phyloP scores from a whole-genome alignment of 75 land plant genomes.

The Pinus tabuliformis region DNA sequence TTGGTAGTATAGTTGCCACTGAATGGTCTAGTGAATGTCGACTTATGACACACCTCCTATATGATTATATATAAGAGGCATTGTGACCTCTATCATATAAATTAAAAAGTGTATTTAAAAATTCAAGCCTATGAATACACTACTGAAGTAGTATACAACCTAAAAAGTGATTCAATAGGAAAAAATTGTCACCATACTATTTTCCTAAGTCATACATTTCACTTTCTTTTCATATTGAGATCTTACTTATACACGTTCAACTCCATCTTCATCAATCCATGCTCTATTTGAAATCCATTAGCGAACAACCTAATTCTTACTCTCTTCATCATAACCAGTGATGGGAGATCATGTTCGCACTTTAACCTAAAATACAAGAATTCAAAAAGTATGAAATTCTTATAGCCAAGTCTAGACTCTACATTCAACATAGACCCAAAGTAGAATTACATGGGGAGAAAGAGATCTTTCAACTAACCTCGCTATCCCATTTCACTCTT shows the following conservation, averaged over 20 bases:
- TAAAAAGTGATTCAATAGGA: background rate
- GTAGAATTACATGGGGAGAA: background rate
- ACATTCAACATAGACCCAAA: background rate
- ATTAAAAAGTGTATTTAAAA: background rate
- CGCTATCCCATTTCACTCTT: slow-evolving; percentile 76
- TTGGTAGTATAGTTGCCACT: background rate
- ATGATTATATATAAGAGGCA: background rate
- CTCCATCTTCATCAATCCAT: slow-evolving; percentile 93
- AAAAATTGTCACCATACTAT: too few species aligned
- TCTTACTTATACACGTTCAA: too few species aligned
- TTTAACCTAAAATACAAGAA: slow-evolving; percentile 51
- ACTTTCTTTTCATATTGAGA: too few species aligned
- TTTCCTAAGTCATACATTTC: too few species aligned
- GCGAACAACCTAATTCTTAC: slow-evolving; percentile 88
- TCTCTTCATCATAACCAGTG: slow-evolving; percentile 94
- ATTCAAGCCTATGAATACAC: background rate
- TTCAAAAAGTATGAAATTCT: background rate
- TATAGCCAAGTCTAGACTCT: background rate
- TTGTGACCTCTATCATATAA: background rate
- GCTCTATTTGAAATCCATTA: slow-evolving; percentile 71
- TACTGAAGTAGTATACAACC: background rate
- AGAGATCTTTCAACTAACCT: slow-evolving; percentile 37
- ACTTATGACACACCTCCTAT: too few species aligned
- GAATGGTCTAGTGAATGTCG: background rate
- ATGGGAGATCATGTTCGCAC: slow-evolving; percentile 83